These are phyloP conservation scores for Ogataea pignaliae DNA, from an alignment of 805 yeast genomes.

Conservation along the genomic window DNA sequence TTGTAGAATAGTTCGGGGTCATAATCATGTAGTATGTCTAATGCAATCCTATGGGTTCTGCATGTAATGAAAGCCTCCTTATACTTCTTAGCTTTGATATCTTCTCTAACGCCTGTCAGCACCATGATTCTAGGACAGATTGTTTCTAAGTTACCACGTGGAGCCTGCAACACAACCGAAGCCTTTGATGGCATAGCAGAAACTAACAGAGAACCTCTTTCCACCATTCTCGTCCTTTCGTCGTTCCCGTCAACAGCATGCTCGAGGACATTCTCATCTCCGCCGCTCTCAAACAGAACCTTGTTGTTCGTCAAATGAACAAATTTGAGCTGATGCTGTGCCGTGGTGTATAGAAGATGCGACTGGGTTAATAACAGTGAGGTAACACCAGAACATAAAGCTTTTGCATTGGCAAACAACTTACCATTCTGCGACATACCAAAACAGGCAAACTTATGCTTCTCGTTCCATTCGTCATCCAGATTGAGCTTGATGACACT, in stretches of 20 bases:
- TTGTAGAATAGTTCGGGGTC: conserved; percentile 63
- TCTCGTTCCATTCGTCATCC: conserved; percentile 17
- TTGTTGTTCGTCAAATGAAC: conserved; percentile 50
- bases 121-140: conserved; percentile 92
- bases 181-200: conserved; percentile 77
- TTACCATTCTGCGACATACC: conserved; percentile 78
- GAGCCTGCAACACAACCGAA: conserved; percentile 84
- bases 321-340: conserved; percentile 78
- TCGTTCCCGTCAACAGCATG: conserved; percentile 35
- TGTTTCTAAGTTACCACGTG: conserved; percentile 94
- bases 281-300: conserved; percentile 15
- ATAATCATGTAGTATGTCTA: conserved; percentile 87
- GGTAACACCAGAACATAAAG: conserved; percentile 71
- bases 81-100: conserved; percentile 55
- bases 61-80: conserved; percentile 76
- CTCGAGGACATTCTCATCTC: conserved; percentile 10
- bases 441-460: conserved; percentile 40
- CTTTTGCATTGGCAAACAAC: conserved; percentile 56
- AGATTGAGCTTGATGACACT: conserved; percentile 36
- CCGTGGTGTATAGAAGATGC: conserved; percentile 79
- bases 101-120: conserved; percentile 70
- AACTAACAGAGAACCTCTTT: conserved; percentile 85
- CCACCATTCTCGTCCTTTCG: conserved; percentile 85
- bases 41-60: conserved; percentile 85
- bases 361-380: conserved; percentile 71